Base-by-base conservation (phyloP, 2,329 filamentous ascomycete species). In the Phaeosphaeriaceae sp. region DNA sequence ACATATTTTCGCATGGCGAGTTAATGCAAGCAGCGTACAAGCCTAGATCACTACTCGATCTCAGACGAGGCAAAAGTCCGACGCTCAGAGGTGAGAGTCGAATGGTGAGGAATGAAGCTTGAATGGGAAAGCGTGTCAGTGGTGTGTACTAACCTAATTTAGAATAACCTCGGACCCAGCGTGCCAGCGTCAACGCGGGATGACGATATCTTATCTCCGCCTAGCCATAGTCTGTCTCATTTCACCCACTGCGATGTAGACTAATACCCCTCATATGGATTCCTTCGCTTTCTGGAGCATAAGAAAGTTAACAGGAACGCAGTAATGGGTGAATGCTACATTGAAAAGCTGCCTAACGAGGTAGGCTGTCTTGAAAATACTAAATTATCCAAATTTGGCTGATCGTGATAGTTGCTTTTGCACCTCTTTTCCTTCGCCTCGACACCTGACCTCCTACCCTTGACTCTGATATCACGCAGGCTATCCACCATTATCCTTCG, bases 401-500 rank as follows among this genome's bases (percentile, higher is more conserved):
- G 52, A 70, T 36, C 15, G 30, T 52, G 17, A 21, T 49, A 74
- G 71, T 60, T 81, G 30, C 72, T 81, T 30, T 65, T 79, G 34
- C 70, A 74, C 38, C 67, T 79, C 50, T 70, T 81, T 44, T 64
- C 64, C 23, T 64, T 70, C 9, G 66, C 79, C 40, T 63, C 74
- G 6, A 79, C 77, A 1, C 68, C 66, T 18, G 63, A 73, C 42
- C 68, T 81, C 13, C 65, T 90, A 21, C 77, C 78, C 12, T 64
- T 88, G 46, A 79, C 84, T 34, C 65, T 79, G 37, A 78, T 87
- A 46, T 88, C 81, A 45, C 84, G 79, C 23, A 85, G 83, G 32
- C 83, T 91, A 61, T 81, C 87, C 68, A 82, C 78, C 33, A 66
- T 89, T 33, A 79, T 88, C 48, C 73, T 86, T 4, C 82, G 83